Evolutionary conservation across 257 asterid species (phyloP).

Genomic region (Solanum lycopersicoides): DNA sequence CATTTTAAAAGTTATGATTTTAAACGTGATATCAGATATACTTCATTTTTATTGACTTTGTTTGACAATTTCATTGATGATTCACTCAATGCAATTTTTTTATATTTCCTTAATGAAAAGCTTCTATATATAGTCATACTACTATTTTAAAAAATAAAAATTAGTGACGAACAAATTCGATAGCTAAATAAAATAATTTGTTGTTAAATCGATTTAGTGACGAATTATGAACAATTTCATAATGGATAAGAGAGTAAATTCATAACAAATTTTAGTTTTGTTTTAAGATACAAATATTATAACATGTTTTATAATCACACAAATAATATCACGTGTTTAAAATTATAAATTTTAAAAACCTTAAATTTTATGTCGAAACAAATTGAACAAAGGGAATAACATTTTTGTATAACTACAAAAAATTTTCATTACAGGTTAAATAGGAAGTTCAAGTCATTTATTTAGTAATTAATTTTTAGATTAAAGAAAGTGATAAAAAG

Average conservation of each 20-base stretch:
- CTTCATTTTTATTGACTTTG: not conserved
- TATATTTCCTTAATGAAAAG: too few relatives aligned
- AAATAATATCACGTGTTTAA: not conserved
- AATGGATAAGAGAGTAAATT: too few relatives aligned
- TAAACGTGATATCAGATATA: not conserved
- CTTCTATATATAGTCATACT: too few relatives aligned
- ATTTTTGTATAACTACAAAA: not conserved
- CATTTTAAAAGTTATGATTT: not conserved
- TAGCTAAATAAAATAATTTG: too few relatives aligned
- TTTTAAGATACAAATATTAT: too few relatives aligned
- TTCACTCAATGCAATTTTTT: not conserved
- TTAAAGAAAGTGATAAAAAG: not conserved
- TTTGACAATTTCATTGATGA: not conserved
- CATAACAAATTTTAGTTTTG: too few relatives aligned
- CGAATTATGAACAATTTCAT: too few relatives aligned
- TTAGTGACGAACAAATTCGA: too few relatives aligned
- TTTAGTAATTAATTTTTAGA: not conserved
- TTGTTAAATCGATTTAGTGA: too few relatives aligned
- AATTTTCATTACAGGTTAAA: not conserved
- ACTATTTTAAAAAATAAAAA: too few relatives aligned
- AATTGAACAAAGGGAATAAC: not conserved
- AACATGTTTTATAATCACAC: not conserved
- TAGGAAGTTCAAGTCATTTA: not conserved
- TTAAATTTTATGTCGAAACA: not conserved
- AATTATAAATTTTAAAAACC: not conserved